Base-by-base conservation (phyloP, 2,329 filamentous ascomycete genomes). In the Botrytis deweyae region DNA sequence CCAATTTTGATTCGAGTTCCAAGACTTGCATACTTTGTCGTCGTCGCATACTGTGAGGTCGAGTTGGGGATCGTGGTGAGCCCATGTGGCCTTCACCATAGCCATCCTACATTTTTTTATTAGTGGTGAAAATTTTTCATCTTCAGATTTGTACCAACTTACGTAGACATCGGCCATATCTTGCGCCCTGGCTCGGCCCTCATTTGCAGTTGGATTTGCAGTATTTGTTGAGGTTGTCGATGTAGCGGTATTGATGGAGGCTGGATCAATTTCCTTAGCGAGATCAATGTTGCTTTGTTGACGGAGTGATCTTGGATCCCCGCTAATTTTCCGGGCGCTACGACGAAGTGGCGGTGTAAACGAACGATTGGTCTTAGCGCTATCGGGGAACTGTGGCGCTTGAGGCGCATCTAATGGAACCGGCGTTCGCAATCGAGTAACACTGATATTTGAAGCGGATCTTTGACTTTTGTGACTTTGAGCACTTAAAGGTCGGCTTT, bases 11-110 rank as follows among this genome's bases (percentile, higher is more conserved):
- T 85, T 98, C 94, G 81, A 99, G 90, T 80, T 99, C 95, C 75
- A 98, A 90, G 72, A 95, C 90, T 84, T 98, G 95, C 91, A 98
- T 95, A 87, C 95, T 98, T 84, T 97, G 96, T 81, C 95, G 93
- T 82, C 95, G 95, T 79, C 95, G 95, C 89, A 99, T 93, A 86
- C 94, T 98, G 81, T 95, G 94, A 79, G 96, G 95, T 83, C 95
- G 91, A 78, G 94, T 97, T 72, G 96, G 96, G 80, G 96, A 98
- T 80, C 92, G 91, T 81, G 95, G 94, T 82, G 94, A 97, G 82
- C 91, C 91, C 81, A 92, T 88, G 81, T 89, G 93, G 84, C 93
- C 93, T 85, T 97, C 94, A 84, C 95, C 95, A 86, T 90, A 95
- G 85, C 94, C 95, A 89, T 97, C 94, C 95, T 98, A 65, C 63